Evolutionary conservation across 1,139 yeast species (phyloP).

Genomic region (Keqinozyma sinolaborantium): DNA sequence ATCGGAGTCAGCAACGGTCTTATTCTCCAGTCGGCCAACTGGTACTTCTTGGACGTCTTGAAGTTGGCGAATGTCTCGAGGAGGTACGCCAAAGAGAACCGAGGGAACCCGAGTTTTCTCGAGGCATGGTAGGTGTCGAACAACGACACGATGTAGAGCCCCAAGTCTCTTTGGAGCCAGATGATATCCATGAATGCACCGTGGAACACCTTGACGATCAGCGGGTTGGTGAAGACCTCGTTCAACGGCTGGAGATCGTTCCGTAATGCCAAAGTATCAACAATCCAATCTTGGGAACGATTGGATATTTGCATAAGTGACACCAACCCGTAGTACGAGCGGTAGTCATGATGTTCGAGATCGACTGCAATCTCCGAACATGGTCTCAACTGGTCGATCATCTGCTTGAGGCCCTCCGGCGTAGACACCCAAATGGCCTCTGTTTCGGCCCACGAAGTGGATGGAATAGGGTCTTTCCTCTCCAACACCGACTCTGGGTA

Average conservation of each 20-base stretch:
- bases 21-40: slow-evolving; percentile 94
- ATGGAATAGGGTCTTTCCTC: slow-evolving; percentile 48
- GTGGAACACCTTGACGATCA: slow-evolving; percentile 82
- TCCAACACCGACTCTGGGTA: slow-evolving; percentile 61
- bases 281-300: slow-evolving; percentile 75
- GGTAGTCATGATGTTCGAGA: slow-evolving; percentile 91
- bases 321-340: slow-evolving; percentile 87
- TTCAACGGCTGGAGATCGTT: slow-evolving; percentile 70
- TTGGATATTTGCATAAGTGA: slow-evolving; percentile 92
- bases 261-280: slow-evolving; percentile 73
- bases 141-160: slow-evolving; percentile 81
- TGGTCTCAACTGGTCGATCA: slow-evolving; percentile 52
- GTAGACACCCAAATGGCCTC: slow-evolving; percentile 72
- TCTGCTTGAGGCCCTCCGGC: slow-evolving; percentile 42
- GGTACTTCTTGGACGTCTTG: slow-evolving; percentile 90
- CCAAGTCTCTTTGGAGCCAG: slow-evolving; percentile 96
- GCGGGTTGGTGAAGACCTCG: slow-evolving; percentile 74
- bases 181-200: slow-evolving; percentile 97
- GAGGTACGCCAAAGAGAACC: slow-evolving; percentile 79
- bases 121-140: slow-evolving; percentile 95
- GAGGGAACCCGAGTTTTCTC: slow-evolving; percentile 70
- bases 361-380: slow-evolving; percentile 85
- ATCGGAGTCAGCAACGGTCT: slow-evolving; percentile 79
- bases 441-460: slow-evolving; percentile 63
- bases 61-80: slow-evolving; percentile 79